These are phyloP conservation scores for Urtica urens DNA, from an alignment of 306 rosid species.

Conservation along the genomic window DNA sequence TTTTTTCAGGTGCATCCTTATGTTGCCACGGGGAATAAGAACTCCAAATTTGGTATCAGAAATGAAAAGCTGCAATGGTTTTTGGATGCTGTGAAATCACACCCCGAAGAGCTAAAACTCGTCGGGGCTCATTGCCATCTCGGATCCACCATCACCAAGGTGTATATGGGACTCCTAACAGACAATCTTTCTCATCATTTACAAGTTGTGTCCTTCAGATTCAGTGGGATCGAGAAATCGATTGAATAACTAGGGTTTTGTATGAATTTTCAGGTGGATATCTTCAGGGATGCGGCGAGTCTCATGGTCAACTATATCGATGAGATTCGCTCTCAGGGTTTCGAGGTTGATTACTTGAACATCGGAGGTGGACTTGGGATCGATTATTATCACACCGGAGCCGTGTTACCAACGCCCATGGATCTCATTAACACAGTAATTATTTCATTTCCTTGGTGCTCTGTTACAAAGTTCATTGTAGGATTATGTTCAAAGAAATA, in stretches of 20 bases:
- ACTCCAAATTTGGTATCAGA: constrained; percentile 90
- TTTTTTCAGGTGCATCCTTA: constrained; percentile 74
- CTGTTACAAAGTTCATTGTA: too few relatives aligned
- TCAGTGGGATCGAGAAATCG: background rate
- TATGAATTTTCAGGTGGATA: constrained; percentile 55
- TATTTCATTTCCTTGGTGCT: background rate
- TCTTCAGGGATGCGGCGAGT: constrained; percentile 81
- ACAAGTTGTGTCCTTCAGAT: too few relatives aligned
- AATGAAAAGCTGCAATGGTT: constrained; percentile 96
- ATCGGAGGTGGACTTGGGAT: constrained; percentile 97
- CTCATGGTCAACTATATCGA: constrained; percentile 88
- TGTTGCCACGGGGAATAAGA: constrained; percentile 94
- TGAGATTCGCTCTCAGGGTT: constrained; percentile 78
- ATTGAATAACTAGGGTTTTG: background rate
- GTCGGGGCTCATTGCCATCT: constrained; percentile 98
- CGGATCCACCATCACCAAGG: constrained; percentile 96
- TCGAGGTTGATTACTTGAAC: constrained; percentile 71
- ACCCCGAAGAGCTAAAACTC: constrained; percentile 73
- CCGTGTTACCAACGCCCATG: constrained; percentile 72
- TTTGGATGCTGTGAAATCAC: constrained; percentile 72
- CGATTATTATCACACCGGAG: constrained; percentile 80
- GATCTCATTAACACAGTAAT: constrained; percentile 86
- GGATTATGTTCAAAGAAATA: too few relatives aligned
- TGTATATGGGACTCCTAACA: too few relatives aligned
- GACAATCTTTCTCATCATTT: too few relatives aligned